phyloP scores from a whole-genome alignment of 768 basidiomycete species.

The Pleurotus pulmonarius region DNA sequence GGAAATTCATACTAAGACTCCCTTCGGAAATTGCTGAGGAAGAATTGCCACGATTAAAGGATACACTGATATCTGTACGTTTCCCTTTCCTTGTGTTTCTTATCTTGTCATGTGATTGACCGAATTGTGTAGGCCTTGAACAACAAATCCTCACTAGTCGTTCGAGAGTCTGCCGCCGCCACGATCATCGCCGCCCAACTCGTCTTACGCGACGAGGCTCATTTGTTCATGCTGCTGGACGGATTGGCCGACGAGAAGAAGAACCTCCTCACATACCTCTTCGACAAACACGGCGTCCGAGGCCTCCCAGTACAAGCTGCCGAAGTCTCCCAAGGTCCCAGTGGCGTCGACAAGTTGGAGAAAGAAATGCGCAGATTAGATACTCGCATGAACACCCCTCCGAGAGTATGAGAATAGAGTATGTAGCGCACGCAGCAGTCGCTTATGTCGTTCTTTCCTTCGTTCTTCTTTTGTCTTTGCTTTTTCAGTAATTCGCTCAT shows the following conservation, averaged over 20 bases:
- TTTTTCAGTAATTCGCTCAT: background rate
- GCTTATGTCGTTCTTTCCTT: background rate
- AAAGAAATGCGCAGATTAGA: slow-evolving; percentile 81
- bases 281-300: slow-evolving; percentile 81
- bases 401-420: slow-evolving; percentile 22
- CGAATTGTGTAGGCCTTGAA: slow-evolving; percentile 53
- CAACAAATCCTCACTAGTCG: slow-evolving; percentile 66
- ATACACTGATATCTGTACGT: slow-evolving; percentile 66
- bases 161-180: slow-evolving; percentile 81
- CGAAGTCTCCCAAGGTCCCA: slow-evolving; percentile 28
- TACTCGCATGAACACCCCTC: slow-evolving; percentile 73
- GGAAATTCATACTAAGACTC: slow-evolving; percentile 77
- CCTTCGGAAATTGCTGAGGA: slow-evolving; percentile 86
- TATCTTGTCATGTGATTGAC: slow-evolving; percentile 6
- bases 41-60: slow-evolving; percentile 73
- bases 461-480: background rate
- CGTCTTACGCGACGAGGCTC: slow-evolving; percentile 77
- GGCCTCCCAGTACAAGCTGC: slow-evolving; percentile 58
- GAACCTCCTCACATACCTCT: slow-evolving; percentile 84
- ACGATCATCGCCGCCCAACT: slow-evolving; percentile 82
- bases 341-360: slow-evolving; percentile 66
- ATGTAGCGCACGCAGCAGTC: background rate
- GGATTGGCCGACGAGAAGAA: slow-evolving; percentile 88
- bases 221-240: slow-evolving; percentile 76
- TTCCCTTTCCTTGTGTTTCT: background rate